Base-by-base conservation (phyloP, 1,284 basidiomycete species). In the Butyriboletus appendiculatus region DNA sequence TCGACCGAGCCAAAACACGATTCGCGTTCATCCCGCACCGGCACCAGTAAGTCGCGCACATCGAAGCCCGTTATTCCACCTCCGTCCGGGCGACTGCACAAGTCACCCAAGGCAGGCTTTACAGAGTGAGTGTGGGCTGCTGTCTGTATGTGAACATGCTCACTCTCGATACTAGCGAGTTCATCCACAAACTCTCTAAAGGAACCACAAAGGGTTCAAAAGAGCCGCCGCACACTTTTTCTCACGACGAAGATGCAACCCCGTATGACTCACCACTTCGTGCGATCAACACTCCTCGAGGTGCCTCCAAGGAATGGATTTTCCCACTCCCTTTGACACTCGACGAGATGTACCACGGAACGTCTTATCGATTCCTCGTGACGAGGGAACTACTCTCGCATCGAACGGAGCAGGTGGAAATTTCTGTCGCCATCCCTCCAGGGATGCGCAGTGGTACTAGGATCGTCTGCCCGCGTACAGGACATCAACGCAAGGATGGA, bases 341-440 rank as follows among this genome's bases (percentile, higher is more conserved):
- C 11, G 91, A 96, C 64, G 94, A 97, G 59, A 78, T 97, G 45
- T 94, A 90, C 76, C 81, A 77, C 55, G 94, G 95, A 47, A 85
- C 85, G 34, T 85, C 82, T 33, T 93, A 91, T 72, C 84, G 82
- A 59, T 87, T 96, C 63, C 87, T 89, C 66, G 83, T 97, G 59
- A 89, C 85, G 15, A 85, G 92, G 52, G 81, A 82, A 53, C 68
- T 86, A 54, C 69, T 81, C 34, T 81, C 78, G 16, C 88, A 86
- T 11, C 73, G 72, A 54, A 81, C 79, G 11, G 88, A 92, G 69
- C 82, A 86, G 57, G 88, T 93, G 58, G 80, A 91, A 37, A 80
- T 95, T 55, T 85, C 88, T 58, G 77, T 94, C 49, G 78, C 81
- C 32, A 81, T 94, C 56, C 85, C 89, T 63, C 81, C 90, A n/a